A percentile compares a stretch with the other conserved stretches of the same genome.
These are phyloP conservation scores for Vanderwaltozyma verrucispora DNA, from an alignment of 805 yeast genomes.

Conservation along the genomic window DNA sequence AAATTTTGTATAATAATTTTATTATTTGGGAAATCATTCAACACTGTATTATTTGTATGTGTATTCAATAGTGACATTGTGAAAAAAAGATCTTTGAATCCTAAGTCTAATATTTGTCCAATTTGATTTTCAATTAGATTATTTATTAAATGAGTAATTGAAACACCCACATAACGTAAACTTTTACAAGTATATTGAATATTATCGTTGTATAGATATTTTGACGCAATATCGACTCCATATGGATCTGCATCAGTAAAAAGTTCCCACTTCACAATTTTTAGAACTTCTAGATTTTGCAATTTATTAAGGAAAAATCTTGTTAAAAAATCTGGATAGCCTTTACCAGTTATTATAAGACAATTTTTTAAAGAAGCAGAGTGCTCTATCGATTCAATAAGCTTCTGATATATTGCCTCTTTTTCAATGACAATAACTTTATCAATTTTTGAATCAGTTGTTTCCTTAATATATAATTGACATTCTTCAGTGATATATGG, in stretches of 20 bases:
- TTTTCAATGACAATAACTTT: constrained; percentile 39
- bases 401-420: constrained; percentile 38
- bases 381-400: constrained; percentile 9
- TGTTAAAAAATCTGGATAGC: constrained; percentile 56
- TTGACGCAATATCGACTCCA: constrained; percentile 48
- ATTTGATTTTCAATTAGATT: neutral
- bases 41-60: constrained; percentile 1
- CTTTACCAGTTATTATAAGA: constrained; percentile 52
- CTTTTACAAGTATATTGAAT: constrained; percentile 7
- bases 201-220: constrained; percentile 26
- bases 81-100: constrained; percentile 22
- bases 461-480: neutral
- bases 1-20: constrained; percentile 28
- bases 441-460: neutral
- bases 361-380: constrained; percentile 4
- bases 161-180: constrained; percentile 16
- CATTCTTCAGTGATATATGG: constrained; percentile 30
- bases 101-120: constrained; percentile 2
- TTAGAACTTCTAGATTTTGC: constrained; percentile 9
- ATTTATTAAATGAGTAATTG: constrained; percentile 10
- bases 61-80: constrained; percentile 16
- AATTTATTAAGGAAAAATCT: constrained; percentile 32
- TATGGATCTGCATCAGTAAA: constrained; percentile 58
- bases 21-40: neutral
- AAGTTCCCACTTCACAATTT: constrained; percentile 30